These are phyloP conservation scores for Leishmania mexicana DNA, from an alignment of 208 protist species.

Conservation along the genomic window DNA sequence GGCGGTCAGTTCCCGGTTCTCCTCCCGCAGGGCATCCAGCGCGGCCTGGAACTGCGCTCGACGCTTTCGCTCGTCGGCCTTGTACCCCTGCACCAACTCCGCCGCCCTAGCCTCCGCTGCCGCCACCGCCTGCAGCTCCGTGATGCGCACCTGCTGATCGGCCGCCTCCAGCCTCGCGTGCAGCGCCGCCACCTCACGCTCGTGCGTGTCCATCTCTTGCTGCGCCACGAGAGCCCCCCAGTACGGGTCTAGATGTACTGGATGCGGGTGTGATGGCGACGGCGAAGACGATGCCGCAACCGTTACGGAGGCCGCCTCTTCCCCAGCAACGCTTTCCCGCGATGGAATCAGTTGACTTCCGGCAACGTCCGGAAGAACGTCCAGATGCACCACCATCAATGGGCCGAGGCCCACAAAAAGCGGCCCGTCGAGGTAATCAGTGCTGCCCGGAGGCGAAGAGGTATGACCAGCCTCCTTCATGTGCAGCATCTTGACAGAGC, in stretches of 20 bases:
- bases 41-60: conserved; percentile 53
- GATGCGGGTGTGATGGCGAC: background rate
- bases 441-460: background rate
- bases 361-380: background rate
- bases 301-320: background rate
- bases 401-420: conserved; percentile 20
- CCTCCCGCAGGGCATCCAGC: conserved; percentile 45
- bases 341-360: background rate
- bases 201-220: conserved; percentile 33
- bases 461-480: background rate
- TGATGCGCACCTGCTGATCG: conserved; percentile 22
- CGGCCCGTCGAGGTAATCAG: background rate
- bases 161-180: conserved; percentile 34
- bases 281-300: background rate
- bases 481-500: background rate
- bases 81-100: conserved; percentile 27
- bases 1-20: conserved; percentile 50
- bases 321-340: background rate
- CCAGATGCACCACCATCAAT: conserved; percentile 21
- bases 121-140: conserved; percentile 27
- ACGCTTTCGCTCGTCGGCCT: conserved; percentile 43
- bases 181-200: conserved; percentile 38
- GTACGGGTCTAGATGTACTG: conserved; percentile 1
- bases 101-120: conserved; percentile 26
- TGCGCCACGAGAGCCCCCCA: conserved; percentile 8